Conservation (phyloP, 176 grass and related monocot genomes). For the Rhynchospora pubera region DNA sequence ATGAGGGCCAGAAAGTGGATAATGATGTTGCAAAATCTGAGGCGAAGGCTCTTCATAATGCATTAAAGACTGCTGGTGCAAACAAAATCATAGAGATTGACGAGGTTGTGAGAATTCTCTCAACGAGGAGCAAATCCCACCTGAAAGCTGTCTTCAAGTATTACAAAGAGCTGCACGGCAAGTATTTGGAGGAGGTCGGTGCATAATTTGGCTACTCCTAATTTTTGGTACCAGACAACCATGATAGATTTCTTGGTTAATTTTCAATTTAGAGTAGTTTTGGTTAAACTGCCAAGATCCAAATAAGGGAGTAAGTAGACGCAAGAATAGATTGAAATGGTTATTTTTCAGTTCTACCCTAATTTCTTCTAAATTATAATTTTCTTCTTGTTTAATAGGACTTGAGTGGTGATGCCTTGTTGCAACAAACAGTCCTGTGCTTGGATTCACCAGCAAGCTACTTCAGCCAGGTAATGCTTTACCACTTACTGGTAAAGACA, state of each 20-base stretch:
- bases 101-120: conserved; percentile 68
- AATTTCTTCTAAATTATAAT: background rate
- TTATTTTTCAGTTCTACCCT: background rate
- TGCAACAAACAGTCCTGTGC: conserved; percentile 54
- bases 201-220: background rate
- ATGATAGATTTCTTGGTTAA: background rate
- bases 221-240: background rate
- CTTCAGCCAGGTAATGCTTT: conserved; percentile 55
- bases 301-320: background rate
- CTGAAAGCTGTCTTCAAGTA: conserved; percentile 55
- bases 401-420: conserved; percentile 21
- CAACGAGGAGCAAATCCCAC: conserved; percentile 75
- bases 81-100: conserved; percentile 44
- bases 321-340: background rate
- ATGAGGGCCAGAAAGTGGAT: conserved; percentile 56
- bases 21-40: conserved; percentile 51
- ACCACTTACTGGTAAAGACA: background rate
- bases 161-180: conserved; percentile 54
- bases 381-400: conserved; percentile 18
- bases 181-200: conserved; percentile 41
- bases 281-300: background rate
- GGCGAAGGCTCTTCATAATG: conserved; percentile 49
- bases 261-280: background rate
- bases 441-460: conserved; percentile 58
- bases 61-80: conserved; percentile 34